These are phyloP conservation scores for Apiotrichum mycotoxinovorans DNA, from an alignment of 1,284 basidiomycete genomes.

Conservation along the genomic window DNA sequence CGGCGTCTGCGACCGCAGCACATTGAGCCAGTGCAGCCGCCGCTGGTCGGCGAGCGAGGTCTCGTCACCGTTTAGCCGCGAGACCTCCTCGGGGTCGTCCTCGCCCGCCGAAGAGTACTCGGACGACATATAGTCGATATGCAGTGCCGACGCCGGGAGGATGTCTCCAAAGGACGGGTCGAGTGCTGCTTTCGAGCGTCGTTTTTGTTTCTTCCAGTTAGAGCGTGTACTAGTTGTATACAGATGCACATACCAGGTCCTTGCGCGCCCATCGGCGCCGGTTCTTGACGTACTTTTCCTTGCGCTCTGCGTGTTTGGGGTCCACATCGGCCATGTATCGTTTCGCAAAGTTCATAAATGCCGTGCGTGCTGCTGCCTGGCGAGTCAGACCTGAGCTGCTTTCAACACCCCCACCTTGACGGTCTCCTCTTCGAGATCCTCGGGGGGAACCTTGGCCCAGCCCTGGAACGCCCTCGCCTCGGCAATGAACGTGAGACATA, in stretches of 20 bases:
- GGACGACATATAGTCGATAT: constrained; percentile 49
- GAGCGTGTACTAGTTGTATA: background rate
- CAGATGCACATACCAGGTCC: constrained; percentile 38
- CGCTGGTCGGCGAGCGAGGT: background rate
- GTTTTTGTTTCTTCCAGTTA: constrained; percentile 44
- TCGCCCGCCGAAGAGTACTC: constrained; percentile 48
- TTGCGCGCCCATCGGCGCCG: constrained; percentile 49
- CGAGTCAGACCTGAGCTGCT: background rate
- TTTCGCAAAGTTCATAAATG: constrained; percentile 45
- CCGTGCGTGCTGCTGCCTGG: constrained; percentile 32
- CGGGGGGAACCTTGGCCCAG: constrained; percentile 20
- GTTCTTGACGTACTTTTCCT: constrained; percentile 41
- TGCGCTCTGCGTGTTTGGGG: constrained; percentile 30
- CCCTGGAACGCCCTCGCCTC: constrained; percentile 13
- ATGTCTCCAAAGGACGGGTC: constrained; percentile 24
- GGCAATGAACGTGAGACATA: constrained; percentile 19
- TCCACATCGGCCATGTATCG: constrained; percentile 40
- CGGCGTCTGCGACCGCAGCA: constrained; percentile 4
- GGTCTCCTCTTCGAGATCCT: constrained; percentile 23
- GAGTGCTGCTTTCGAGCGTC: constrained; percentile 34
- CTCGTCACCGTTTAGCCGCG: constrained; percentile 6
- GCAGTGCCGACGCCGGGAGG: constrained; percentile 33
- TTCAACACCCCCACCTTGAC: constrained; percentile 14
- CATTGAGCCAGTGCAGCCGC: constrained; percentile 11
- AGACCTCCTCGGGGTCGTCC: constrained; percentile 23